These are phyloP conservation scores for Cadophora gregata DNA, from an alignment of 2,329 filamentous ascomycete species.

Conservation along the genomic window DNA sequence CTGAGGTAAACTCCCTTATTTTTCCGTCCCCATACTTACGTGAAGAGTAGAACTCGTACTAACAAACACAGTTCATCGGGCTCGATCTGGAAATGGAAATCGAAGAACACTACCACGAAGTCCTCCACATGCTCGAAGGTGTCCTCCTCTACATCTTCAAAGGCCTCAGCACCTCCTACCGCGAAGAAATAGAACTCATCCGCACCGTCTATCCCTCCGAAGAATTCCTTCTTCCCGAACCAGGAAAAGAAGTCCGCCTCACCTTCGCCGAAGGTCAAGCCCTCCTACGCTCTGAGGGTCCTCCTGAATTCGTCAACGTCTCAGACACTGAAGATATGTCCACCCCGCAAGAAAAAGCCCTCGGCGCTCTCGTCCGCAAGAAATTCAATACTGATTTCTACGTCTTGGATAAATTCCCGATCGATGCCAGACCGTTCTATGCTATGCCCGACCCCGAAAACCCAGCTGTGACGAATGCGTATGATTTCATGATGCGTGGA, in stretches of 20 bases:
- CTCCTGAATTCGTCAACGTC: constrained; percentile 69
- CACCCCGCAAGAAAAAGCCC: constrained; percentile 85
- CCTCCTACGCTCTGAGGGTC: constrained; percentile 77
- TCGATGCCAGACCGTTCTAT: constrained; percentile 88
- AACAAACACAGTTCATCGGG: constrained; percentile 68
- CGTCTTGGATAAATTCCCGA: constrained; percentile 94
- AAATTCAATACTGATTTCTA: constrained; percentile 98
- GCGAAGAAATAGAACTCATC: constrained; percentile 74
- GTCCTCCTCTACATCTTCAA: constrained; percentile 82
- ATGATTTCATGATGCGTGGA: constrained; percentile 88
- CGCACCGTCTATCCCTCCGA: constrained; percentile 79
- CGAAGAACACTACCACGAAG: constrained; percentile 77
- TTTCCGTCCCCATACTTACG: neutral
- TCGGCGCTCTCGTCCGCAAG: constrained; percentile 82
- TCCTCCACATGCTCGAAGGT: constrained; percentile 72
- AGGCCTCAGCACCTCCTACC: constrained; percentile 66
- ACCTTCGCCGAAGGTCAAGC: constrained; percentile 80
- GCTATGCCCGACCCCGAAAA: constrained; percentile 78
- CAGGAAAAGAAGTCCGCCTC: constrained; percentile 76
- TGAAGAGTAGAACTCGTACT: constrained; percentile 19
- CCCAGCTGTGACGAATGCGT: constrained; percentile 68
- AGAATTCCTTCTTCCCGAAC: constrained; percentile 75
- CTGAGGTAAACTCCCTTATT: constrained; percentile 58
- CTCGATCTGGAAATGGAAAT: constrained; percentile 93
- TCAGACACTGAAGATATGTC: constrained; percentile 79